phyloP scores from a whole-genome alignment of 225 moss, liverwort and hornwort species.

The Asterella californica region DNA sequence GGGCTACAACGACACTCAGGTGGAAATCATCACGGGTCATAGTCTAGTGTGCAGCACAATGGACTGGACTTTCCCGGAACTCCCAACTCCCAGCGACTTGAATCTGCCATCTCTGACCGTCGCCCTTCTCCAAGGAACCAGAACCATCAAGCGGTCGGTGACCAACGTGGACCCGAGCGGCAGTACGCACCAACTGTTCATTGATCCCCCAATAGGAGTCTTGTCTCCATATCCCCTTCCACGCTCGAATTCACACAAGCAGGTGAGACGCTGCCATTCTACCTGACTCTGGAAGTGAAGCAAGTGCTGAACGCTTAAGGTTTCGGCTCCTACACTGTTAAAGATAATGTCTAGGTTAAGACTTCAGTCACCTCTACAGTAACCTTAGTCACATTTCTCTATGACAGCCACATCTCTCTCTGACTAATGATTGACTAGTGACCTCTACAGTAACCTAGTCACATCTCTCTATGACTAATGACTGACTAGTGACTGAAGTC shows the following conservation, averaged over 20 bases:
- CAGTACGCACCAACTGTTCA: background rate
- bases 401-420: too few relatives aligned
- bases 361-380: too few relatives aligned
- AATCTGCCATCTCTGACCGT: background rate
- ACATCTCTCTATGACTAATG: too few relatives aligned
- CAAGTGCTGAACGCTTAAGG: background rate
- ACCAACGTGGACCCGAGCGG: background rate
- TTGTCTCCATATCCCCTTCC: background rate
- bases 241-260: background rate
- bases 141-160: background rate
- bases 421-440: too few relatives aligned
- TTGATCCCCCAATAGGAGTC: background rate
- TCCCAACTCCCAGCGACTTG: slow-evolving; percentile 7
- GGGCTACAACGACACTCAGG: background rate
- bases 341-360: too few relatives aligned
- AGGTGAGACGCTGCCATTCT: background rate
- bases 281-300: background rate
- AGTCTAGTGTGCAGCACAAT: background rate
- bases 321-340: background rate
- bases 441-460: too few relatives aligned
- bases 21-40: background rate
- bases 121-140: background rate
- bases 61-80: rapidly evolving
- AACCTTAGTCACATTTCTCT: too few relatives aligned
- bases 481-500: too few relatives aligned